These are phyloP conservation scores for Pseudocercospora fijiensis DNA, from an alignment of 2,329 filamentous ascomycete genomes.

Conservation along the genomic window DNA sequence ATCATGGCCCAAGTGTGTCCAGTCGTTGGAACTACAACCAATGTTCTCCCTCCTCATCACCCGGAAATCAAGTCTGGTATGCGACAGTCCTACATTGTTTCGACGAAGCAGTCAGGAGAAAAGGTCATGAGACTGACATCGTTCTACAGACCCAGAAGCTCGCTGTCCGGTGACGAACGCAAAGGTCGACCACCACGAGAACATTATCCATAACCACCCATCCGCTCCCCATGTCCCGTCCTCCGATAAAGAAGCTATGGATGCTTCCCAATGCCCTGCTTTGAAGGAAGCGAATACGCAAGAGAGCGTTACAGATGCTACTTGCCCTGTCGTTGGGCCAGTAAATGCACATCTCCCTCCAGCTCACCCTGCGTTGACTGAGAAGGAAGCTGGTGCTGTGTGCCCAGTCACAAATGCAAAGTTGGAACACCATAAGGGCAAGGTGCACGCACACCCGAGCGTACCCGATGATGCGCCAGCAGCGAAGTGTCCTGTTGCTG, in stretches of 20 bases:
- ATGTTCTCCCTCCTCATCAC: conserved; percentile 47
- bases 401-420: conserved; percentile 49
- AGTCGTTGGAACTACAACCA: conserved; percentile 41
- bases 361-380: conserved; percentile 43
- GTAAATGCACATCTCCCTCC: conserved; percentile 44
- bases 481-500: conserved; percentile 46
- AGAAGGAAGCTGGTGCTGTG: conserved; percentile 41
- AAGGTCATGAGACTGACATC: not conserved
- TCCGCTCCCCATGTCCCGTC: conserved; percentile 35
- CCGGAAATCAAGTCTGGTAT: conserved; percentile 33
- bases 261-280: conserved; percentile 45
- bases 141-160: conserved; percentile 42
- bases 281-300: conserved; percentile 43
- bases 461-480: conserved; percentile 42
- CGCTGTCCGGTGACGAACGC: conserved; percentile 49
- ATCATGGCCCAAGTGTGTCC: conserved; percentile 26
- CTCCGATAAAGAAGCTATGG: conserved; percentile 28
- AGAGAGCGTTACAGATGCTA: conserved; percentile 44
- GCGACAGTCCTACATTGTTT: not conserved
- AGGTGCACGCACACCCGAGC: conserved; percentile 44
- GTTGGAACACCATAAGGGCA: conserved; percentile 45
- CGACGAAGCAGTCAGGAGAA: not conserved
- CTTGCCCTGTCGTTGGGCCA: conserved; percentile 48
- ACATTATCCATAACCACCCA: conserved; percentile 44
- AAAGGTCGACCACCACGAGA: conserved; percentile 47